Evolutionary conservation across 257 asterid species (phyloP).

Genomic region (Fraxinus cuspidata): DNA sequence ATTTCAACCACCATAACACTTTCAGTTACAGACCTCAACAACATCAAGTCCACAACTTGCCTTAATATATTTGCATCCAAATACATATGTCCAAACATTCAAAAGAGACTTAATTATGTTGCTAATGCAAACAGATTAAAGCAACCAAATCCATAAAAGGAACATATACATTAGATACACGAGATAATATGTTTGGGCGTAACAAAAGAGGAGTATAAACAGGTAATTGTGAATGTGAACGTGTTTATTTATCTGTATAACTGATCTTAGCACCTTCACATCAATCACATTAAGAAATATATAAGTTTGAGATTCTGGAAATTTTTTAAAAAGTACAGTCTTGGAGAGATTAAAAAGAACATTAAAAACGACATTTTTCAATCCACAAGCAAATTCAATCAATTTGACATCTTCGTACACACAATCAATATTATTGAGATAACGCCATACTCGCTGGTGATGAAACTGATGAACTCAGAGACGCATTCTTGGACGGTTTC

Average conservation of each 20-base stretch:
- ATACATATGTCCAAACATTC: constrained; percentile 21
- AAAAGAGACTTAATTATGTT: neutral
- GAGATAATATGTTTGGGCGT: neutral
- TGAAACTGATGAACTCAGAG: constrained; percentile 82
- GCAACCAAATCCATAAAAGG: neutral
- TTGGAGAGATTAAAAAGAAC: too few relatives aligned
- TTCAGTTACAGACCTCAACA: neutral
- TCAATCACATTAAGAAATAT: too few relatives aligned
- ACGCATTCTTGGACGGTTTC: constrained; percentile 79
- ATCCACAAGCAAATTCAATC: neutral
- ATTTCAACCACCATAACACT: constrained; percentile 5
- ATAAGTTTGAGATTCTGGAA: too few relatives aligned
- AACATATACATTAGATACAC: neutral
- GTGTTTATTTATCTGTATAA: neutral
- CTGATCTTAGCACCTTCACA: neutral
- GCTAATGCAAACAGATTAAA: neutral
- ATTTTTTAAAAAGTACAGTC: too few relatives aligned
- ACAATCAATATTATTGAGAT: neutral
- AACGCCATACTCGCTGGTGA: constrained; percentile 74
- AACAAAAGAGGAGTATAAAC: neutral
- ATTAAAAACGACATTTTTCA: neutral
- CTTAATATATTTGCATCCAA: neutral
- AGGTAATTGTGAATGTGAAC: neutral
- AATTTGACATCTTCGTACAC: neutral
- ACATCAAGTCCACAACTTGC: too few relatives aligned